These are phyloP conservation scores for Talaromyces sp. DNA, from an alignment of 2,329 filamentous ascomycete species.

Conservation along the genomic window DNA sequence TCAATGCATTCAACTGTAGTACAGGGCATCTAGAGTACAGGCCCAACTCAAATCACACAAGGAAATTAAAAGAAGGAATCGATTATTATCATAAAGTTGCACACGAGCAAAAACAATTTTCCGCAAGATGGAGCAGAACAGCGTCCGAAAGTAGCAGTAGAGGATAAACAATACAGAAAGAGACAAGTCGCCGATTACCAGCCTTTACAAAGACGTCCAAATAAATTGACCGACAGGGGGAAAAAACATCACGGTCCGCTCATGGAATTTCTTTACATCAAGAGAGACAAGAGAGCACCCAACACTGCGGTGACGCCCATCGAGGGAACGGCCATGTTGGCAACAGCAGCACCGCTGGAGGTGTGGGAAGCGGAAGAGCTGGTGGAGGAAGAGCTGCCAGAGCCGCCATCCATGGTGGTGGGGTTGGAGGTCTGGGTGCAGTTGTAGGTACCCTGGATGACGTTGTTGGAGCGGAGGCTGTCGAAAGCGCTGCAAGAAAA, in stretches of 20 bases:
- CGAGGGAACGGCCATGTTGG: constrained; percentile 33
- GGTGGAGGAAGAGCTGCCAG: constrained; percentile 15
- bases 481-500: constrained; percentile 59
- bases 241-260: constrained; percentile 34
- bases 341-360: constrained; percentile 38
- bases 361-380: constrained; percentile 24
- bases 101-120: constrained; percentile 20
- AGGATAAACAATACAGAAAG: constrained; percentile 13
- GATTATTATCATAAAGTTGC: constrained; percentile 42
- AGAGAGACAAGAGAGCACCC: constrained; percentile 45
- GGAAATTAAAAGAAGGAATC: constrained; percentile 24
- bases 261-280: constrained; percentile 40
- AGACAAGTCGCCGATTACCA: constrained; percentile 34
- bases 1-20: constrained; percentile 4
- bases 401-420: constrained; percentile 30
- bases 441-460: constrained; percentile 48
- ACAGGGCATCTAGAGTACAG: constrained; percentile 5
- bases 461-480: constrained; percentile 33
- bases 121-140: constrained; percentile 13
- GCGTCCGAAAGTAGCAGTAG: constrained; percentile 9
- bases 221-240: constrained; percentile 20
- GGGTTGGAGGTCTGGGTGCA: constrained; percentile 43
- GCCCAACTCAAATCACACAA: neutral
- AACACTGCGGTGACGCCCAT: constrained; percentile 45
- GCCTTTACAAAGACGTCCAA: constrained; percentile 36